Percentiles rank a stretch among this genome's conserved stretches.
phyloP scores from a whole-genome alignment of 2,329 filamentous ascomycete species.

The Hymenoscyphus fraxineus region DNA sequence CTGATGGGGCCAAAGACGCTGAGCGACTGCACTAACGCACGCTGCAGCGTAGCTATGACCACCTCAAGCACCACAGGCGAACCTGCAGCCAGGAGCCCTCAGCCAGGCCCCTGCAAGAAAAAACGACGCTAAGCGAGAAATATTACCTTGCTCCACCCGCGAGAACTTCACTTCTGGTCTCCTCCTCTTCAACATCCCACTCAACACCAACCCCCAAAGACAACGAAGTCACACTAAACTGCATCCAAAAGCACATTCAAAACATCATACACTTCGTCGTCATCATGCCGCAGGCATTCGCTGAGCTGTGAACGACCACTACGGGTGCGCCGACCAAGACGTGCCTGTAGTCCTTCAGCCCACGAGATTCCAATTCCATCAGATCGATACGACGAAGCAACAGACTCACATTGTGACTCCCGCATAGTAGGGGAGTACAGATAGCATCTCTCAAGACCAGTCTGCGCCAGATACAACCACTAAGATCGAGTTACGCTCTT shows the following conservation, averaged over 20 bases:
- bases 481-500: constrained; percentile 26
- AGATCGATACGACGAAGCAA: constrained; percentile 67
- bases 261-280: constrained; percentile 58
- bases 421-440: constrained; percentile 26
- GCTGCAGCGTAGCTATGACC: no score
- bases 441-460: constrained; percentile 29
- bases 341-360: constrained; percentile 79
- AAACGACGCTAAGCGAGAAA: constrained; percentile 22
- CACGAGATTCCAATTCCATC: constrained; percentile 63
- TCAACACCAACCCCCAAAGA: constrained; percentile 41
- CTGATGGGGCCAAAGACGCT: no score
- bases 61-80: not conserved
- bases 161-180: constrained; percentile 22
- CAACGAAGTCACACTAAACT: constrained; percentile 61
- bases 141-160: constrained; percentile 14
- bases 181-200: constrained; percentile 23
- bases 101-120: not conserved
- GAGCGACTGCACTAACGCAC: no score
- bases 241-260: constrained; percentile 31
- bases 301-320: constrained; percentile 91
- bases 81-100: not conserved
- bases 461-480: not conserved
- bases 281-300: constrained; percentile 72
- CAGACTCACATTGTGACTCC: constrained; percentile 44
- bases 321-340: constrained; percentile 56